Base-by-base conservation (phyloP, 2,329 filamentous ascomycete genomes). In the Fusarium sp. region DNA sequence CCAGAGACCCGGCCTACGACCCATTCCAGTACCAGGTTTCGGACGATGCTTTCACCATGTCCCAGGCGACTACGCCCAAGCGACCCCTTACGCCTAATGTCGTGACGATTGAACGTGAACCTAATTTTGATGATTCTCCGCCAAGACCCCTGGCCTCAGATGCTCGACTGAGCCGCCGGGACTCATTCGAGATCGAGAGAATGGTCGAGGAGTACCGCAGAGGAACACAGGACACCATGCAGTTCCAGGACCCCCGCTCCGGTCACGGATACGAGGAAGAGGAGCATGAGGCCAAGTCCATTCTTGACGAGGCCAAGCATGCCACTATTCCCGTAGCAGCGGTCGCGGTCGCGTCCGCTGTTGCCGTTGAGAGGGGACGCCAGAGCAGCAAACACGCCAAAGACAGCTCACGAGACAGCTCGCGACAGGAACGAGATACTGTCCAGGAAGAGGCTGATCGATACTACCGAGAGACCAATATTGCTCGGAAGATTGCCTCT, bases 1-100 rank as follows among this genome's bases (percentile, higher is more conserved):
- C 79, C 62, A 68, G 69, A 27, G 75, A 68, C 76, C 76, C 79
- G n/a, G 77, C 80, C 59, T 80, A 89, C 77, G 87, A 92, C 80
- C 88, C 89, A 20, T 91, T 92, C 79, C 85, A 90, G 78, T 92
- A 85, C 77, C 89, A 88, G 80, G 87, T 91, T 70, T 74, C 84
- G 48, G 84, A 88, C 69, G 85, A 88, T 76, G 85, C 86, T n/a
- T 89, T 89, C 68, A 81, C 83, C 58, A 87, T 86, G 11, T 86
- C 88, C 4, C 73, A 80, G 35, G 77, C 80, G 66, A 77, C 80
- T 25, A 84, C 83, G 14, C 84, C 85, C 1, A 78, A 79, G 41
- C 83, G 84, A 57, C 85, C 87, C 3, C 74, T 87, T 69, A 88
- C 87, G 5, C 89, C 87, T 8, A 84, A 83, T 68, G 82, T 91